A percentile compares a stretch with the other conserved stretches of the same genome.
Evolutionary conservation across 2,329 filamentous ascomycete genomes (phyloP).

Genomic region (Venturia carpophila): DNA sequence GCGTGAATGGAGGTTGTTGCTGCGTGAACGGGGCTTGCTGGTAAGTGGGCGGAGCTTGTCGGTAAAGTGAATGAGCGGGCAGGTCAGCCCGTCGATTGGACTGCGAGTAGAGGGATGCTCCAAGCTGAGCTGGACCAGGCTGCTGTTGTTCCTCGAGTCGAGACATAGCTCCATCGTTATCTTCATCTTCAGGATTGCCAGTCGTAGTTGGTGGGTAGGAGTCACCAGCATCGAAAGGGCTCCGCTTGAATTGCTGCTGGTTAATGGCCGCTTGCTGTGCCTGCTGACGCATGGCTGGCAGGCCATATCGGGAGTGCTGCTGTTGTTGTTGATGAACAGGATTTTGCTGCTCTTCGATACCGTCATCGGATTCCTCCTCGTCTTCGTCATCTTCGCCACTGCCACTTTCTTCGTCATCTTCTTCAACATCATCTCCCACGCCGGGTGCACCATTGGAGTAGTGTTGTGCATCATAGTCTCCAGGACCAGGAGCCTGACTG

Average conservation of each 20-base stretch:
- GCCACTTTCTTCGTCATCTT: constrained; percentile 17
- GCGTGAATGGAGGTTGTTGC: not conserved
- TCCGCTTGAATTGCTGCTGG: constrained; percentile 17
- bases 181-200: not conserved
- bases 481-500: constrained; percentile 18
- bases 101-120: not conserved
- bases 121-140: not conserved
- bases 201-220: constrained; percentile 12
- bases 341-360: not conserved
- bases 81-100: not conserved
- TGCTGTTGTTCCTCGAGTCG: not conserved
- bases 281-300: constrained; percentile 17
- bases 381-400: constrained; percentile 19
- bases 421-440: constrained; percentile 16
- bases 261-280: constrained; percentile 18
- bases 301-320: constrained; percentile 12
- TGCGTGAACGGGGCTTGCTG: not conserved
- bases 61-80: not conserved
- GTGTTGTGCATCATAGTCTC: constrained; percentile 12
- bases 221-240: constrained; percentile 7
- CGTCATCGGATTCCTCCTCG: constrained; percentile 16
- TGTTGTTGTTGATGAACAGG: not conserved
- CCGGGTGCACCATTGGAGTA: constrained; percentile 9
- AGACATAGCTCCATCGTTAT: not conserved
- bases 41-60: not conserved